Conservation (phyloP, 2,329 filamentous ascomycete species). For the Cryoendolithus antarcticus region DNA sequence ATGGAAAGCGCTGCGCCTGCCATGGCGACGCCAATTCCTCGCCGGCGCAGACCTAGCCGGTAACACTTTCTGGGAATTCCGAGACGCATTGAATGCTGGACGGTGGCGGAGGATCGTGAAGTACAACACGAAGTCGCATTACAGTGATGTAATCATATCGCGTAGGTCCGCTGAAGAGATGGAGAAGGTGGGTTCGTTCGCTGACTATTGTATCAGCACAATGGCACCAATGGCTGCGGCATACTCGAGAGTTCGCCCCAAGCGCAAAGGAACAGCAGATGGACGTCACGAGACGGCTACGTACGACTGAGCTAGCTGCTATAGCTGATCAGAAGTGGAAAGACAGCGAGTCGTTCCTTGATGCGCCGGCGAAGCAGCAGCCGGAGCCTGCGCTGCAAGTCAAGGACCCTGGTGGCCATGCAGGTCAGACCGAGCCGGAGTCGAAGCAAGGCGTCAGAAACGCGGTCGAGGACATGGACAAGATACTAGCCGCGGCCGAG, state of each 20-base stretch:
- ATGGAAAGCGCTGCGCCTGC: slow-evolving; percentile 50
- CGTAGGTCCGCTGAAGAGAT: slow-evolving; percentile 27
- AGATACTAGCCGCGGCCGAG: slow-evolving; percentile 18
- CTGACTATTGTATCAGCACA: slow-evolving; percentile 33
- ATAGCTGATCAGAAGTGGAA: slow-evolving; percentile 51
- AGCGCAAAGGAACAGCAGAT: slow-evolving; percentile 46
- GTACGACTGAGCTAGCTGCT: slow-evolving; percentile 46
- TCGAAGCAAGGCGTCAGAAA: slow-evolving; percentile 20
- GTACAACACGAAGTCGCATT: slow-evolving; percentile 38
- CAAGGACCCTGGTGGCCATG: slow-evolving; percentile 29
- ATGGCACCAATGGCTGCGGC: slow-evolving; percentile 58
- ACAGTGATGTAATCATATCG: slow-evolving; percentile 47
- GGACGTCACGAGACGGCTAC: slow-evolving; percentile 44
- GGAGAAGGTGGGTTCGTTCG: not conserved
- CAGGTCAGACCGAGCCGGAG: slow-evolving; percentile 21
- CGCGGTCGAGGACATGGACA: slow-evolving; percentile 20
- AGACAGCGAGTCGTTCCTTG: slow-evolving; percentile 45
- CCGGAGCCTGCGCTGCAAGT: slow-evolving; percentile 33
- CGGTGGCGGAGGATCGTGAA: slow-evolving; percentile 48
- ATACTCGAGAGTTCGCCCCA: slow-evolving; percentile 45
- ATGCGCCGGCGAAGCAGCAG: slow-evolving; percentile 40
- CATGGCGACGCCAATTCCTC: slow-evolving; percentile 49
- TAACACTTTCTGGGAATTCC: slow-evolving; percentile 58
- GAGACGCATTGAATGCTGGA: slow-evolving; percentile 41
- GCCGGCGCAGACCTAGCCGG: slow-evolving; percentile 49